A percentile compares a stretch with the other conserved stretches of the same genome.
Evolutionary conservation across 306 rosid genomes (phyloP).

Genomic region (Casuarina cunninghamiana): DNA sequence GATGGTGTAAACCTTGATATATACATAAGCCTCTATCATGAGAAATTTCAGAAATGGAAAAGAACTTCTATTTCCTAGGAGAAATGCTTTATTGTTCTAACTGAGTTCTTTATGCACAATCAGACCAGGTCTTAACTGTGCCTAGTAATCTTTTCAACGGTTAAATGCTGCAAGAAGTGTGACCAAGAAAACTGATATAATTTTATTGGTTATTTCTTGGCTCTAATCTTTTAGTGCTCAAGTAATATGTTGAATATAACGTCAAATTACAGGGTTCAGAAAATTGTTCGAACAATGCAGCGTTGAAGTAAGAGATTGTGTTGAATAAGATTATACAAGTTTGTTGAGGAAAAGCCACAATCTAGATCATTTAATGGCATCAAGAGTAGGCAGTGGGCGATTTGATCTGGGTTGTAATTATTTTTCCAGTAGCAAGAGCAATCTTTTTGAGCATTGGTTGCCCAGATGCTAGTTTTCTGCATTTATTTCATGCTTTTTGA

Average conservation of each 20-base stretch:
- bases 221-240: neutral
- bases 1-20: neutral
- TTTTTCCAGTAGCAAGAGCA: neutral
- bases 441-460: neutral
- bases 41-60: neutral
- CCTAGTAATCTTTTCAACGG: neutral
- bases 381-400: neutral
- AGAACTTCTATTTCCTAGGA: neutral
- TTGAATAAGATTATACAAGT: neutral
- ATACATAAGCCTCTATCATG: neutral
- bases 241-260: neutral
- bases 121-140: neutral
- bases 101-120: neutral
- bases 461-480: neutral
- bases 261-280: neutral
- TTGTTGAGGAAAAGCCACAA: neutral
- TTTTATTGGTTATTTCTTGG: neutral
- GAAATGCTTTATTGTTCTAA: neutral
- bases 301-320: too few relatives aligned
- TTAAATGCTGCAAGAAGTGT: neutral
- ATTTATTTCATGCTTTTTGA: neutral
- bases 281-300: neutral
- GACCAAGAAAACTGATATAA: neutral
- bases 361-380: slow-evolving; percentile 3
- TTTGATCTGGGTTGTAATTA: neutral